Evolutionary conservation across 768 basidiomycete species (phyloP).

Genomic region (Dendrothele bispora): DNA sequence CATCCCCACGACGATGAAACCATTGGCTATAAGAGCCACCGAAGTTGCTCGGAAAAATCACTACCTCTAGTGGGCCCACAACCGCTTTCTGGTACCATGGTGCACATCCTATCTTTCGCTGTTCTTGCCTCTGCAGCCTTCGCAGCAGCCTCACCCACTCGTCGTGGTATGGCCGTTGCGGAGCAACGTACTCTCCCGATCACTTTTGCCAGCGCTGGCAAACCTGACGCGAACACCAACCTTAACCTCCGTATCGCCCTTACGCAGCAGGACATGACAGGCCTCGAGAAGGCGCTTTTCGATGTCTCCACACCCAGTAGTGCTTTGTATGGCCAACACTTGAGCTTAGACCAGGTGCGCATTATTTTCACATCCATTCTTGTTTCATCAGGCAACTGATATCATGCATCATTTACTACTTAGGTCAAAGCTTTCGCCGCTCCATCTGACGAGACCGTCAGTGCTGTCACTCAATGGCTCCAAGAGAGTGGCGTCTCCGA

Average conservation of each 20-base stretch:
- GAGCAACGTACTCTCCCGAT: constrained; percentile 23
- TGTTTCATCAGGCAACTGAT: background rate
- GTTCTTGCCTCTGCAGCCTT: background rate
- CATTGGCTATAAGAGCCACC: constrained; percentile 7
- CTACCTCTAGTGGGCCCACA: constrained; percentile 1
- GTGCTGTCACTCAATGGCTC: constrained; percentile 43
- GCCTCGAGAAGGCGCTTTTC: constrained; percentile 34
- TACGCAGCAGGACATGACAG: constrained; percentile 30
- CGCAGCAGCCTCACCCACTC: constrained; percentile 5
- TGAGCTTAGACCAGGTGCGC: constrained; percentile 36
- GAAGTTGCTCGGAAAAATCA: background rate
- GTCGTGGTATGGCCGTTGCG: constrained; percentile 20
- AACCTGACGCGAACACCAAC: constrained; percentile 25
- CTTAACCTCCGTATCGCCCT: constrained; percentile 39
- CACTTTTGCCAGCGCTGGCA: constrained; percentile 25
- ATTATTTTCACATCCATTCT: background rate
- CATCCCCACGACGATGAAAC: no score
- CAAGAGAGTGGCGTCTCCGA: constrained; percentile 37
- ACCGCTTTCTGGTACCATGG: constrained; percentile 6
- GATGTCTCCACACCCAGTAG: constrained; percentile 38
- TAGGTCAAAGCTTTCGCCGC: constrained; percentile 19
- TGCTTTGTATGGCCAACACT: constrained; percentile 33
- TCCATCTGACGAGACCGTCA: constrained; percentile 16
- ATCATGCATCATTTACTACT: background rate
- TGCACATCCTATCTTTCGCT: constrained; percentile 4